phyloP scores from a whole-genome alignment of 805 yeast species.

The Yamadazyma sp. region DNA sequence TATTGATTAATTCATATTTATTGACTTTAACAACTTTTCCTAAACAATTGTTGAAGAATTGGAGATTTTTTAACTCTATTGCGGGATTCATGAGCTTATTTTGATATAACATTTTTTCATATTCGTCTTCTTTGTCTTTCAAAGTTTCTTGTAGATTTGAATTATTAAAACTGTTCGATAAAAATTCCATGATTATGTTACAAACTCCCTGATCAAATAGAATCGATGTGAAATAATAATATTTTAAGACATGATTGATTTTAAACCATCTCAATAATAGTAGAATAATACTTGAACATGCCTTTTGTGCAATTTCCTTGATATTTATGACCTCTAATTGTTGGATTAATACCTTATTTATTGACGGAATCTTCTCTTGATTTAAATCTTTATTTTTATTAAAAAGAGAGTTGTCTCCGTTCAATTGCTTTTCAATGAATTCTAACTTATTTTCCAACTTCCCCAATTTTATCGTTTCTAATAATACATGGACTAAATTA shows the following conservation, averaged over 20 bases:
- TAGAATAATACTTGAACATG: conserved; percentile 51
- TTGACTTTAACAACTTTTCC: conserved; percentile 6
- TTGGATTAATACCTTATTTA: conserved; percentile 27
- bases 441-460: conserved; percentile 34
- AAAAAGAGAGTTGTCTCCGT: conserved; percentile 28
- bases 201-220: conserved; percentile 71
- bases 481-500: conserved; percentile 60
- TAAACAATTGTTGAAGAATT: conserved; percentile 38
- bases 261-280: conserved; percentile 75
- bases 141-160: conserved; percentile 24
- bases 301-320: conserved; percentile 63
- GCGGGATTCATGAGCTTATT: conserved; percentile 40
- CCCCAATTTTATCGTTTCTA: conserved; percentile 61
- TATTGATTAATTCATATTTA: conserved; percentile 28
- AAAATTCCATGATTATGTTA: conserved; percentile 26
- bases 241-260: conserved; percentile 71
- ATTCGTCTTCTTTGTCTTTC: conserved; percentile 19
- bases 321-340: conserved; percentile 54
- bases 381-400: conserved; percentile 4
- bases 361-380: conserved; percentile 13
- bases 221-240: conserved; percentile 67
- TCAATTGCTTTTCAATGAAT: conserved; percentile 34
- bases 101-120: conserved; percentile 33
- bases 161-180: conserved; percentile 35
- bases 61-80: conserved; percentile 27